Percentiles rank a stretch among this genome's conserved stretches.
These are phyloP conservation scores for Fusarium musae DNA, from an alignment of 2,329 filamentous ascomycete species.

Conservation along the genomic window DNA sequence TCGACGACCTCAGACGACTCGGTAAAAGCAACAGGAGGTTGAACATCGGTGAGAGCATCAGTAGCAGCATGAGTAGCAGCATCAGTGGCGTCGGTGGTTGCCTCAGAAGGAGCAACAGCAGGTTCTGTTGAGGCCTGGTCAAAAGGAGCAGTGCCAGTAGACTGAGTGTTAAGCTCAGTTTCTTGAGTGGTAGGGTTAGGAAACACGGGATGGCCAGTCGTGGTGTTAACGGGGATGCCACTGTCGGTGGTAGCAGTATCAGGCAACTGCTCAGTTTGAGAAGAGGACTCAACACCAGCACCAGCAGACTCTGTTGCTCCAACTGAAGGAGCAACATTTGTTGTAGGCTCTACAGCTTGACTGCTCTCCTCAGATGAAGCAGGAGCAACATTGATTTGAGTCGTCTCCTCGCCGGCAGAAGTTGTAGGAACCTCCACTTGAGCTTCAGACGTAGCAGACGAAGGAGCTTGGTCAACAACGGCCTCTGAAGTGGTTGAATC, in stretches of 20 bases:
- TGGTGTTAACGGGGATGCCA: background rate
- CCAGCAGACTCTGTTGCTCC: background rate
- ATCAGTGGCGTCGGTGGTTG: background rate
- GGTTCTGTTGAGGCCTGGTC: background rate
- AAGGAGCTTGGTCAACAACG: background rate
- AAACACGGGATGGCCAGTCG: background rate
- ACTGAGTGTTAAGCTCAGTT: background rate
- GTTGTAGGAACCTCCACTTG: too few species aligned
- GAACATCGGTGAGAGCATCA: background rate
- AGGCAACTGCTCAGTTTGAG: background rate
- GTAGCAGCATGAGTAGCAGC: background rate
- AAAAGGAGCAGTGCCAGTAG: background rate
- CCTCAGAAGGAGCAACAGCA: fast-evolving
- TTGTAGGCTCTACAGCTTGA: background rate
- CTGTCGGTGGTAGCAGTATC: background rate
- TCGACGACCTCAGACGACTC: background rate
- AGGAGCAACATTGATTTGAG: background rate
- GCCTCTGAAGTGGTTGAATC: background rate
- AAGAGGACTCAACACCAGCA: background rate
- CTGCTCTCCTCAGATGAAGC: background rate
- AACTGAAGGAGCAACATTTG: background rate
- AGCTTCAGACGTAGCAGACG: background rate
- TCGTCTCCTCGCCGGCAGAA: background rate
- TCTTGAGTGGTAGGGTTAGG: background rate
- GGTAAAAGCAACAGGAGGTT: background rate